Evolutionary conservation across 2,329 filamentous ascomycete genomes (phyloP).

Genomic region (Arthroderma sp.): DNA sequence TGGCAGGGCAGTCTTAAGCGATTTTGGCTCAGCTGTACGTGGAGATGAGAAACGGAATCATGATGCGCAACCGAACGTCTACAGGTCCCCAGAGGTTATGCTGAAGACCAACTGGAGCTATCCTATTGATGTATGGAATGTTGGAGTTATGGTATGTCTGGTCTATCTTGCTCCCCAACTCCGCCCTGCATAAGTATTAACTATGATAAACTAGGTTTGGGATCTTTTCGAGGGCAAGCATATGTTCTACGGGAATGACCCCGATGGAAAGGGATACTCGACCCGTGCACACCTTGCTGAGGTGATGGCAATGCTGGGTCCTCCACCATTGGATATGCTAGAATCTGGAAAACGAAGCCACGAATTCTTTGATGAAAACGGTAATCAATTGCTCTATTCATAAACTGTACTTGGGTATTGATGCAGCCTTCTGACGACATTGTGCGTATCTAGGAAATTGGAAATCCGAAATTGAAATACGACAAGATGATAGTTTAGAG

Average conservation of each 20-base stretch:
- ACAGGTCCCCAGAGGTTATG: constrained; percentile 35
- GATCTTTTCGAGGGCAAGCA: constrained; percentile 34
- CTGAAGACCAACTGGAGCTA: constrained; percentile 36
- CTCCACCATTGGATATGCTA: constrained; percentile 30
- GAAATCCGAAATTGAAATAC: too few relatives aligned
- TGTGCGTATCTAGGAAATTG: too few relatives aligned
- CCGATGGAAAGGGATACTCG: constrained; percentile 24
- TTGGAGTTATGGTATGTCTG: constrained; percentile 36
- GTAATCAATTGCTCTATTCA: too few relatives aligned
- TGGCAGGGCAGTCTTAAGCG: constrained; percentile 26
- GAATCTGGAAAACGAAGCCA: constrained; percentile 22
- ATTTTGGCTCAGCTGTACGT: constrained; percentile 28
- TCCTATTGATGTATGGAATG: constrained; percentile 41
- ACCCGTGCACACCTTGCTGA: constrained; percentile 36
- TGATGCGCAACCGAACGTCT: constrained; percentile 32
- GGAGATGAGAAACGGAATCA: constrained; percentile 31
- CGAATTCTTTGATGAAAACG: constrained; percentile 33
- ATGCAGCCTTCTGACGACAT: constrained; percentile 9
- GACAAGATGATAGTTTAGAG: constrained; percentile 11
- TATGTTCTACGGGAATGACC: constrained; percentile 34
- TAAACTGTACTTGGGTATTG: too few relatives aligned
- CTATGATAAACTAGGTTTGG: constrained; percentile 28
- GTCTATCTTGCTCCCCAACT: neutral
- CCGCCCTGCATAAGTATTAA: constrained; percentile 3
- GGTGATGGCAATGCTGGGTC: constrained; percentile 34